Conservation (phyloP, 2,329 filamentous ascomycete genomes). For the Sclerotinia nivalis region DNA sequence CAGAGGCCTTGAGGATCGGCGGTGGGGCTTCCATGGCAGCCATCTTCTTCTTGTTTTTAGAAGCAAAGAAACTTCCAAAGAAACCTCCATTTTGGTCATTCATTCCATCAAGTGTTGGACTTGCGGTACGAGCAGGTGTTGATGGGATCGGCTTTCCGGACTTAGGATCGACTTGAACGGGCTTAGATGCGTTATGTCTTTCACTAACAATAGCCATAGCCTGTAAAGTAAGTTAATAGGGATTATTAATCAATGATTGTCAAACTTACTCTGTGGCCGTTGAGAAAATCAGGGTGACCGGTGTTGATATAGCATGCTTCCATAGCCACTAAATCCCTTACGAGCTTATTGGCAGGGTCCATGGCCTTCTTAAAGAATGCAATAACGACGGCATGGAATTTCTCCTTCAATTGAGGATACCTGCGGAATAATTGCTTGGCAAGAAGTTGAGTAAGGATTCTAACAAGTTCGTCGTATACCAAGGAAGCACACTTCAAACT, state of each 20-base stretch:
- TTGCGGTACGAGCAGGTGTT: constrained; percentile 71
- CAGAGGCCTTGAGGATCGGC: constrained; percentile 88
- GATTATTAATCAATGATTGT: constrained; percentile 27
- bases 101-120: constrained; percentile 64
- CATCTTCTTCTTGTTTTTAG: constrained; percentile 99
- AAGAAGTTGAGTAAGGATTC: constrained; percentile 88
- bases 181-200: constrained; percentile 76
- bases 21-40: constrained; percentile 98
- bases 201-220: constrained; percentile 99
- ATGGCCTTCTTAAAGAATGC: constrained; percentile 97
- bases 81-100: constrained; percentile 70
- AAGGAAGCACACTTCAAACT: constrained; percentile 96
- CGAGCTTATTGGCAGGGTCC: constrained; percentile 97
- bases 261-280: constrained; percentile 73
- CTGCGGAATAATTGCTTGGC: constrained; percentile 86
- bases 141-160: constrained; percentile 88
- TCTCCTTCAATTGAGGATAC: constrained; percentile 95
- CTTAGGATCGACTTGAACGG: constrained; percentile 96
- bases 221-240: constrained; percentile 43
- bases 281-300: constrained; percentile 95
- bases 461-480: constrained; percentile 95
- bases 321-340: constrained; percentile 90
- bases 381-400: constrained; percentile 91
- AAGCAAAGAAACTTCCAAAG: constrained; percentile 97
- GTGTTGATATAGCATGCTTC: constrained; percentile 98